These are phyloP conservation scores for Amyloporia xantha DNA, from an alignment of 768 basidiomycete genomes.

Conservation along the genomic window DNA sequence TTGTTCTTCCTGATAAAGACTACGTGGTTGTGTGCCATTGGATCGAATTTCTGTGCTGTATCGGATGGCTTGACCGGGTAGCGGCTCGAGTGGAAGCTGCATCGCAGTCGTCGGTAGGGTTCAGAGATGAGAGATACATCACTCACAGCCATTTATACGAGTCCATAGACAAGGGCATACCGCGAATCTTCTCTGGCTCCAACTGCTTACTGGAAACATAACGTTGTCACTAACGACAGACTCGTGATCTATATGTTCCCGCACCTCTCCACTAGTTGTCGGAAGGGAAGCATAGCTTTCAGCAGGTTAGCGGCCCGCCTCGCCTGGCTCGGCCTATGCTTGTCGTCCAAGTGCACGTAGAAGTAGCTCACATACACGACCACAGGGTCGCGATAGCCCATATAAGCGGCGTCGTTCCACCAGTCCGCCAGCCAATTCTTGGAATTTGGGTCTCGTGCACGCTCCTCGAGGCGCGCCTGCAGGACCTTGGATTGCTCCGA, in stretches of 20 bases:
- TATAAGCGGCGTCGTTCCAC: conserved; percentile 95
- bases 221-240: background rate
- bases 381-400: conserved; percentile 85
- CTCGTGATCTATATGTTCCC: no score
- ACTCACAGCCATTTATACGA: conserved; percentile 92
- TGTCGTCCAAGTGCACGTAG: conserved; percentile 80
- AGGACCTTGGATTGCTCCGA: conserved; percentile 66
- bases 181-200: conserved; percentile 82
- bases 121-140: background rate
- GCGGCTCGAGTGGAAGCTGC: conserved; percentile 86
- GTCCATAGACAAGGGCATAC: conserved; percentile 77
- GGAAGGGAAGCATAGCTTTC: conserved; percentile 81
- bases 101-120: background rate
- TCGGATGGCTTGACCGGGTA: conserved; percentile 82
- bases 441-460: conserved; percentile 53
- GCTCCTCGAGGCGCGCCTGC: conserved; percentile 69
- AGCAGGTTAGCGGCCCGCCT: conserved; percentile 76
- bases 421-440: conserved; percentile 92
- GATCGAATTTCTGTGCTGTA: conserved; percentile 75
- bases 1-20: conserved; percentile 88
- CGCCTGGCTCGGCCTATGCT: conserved; percentile 44
- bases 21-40: conserved; percentile 74
- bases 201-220: conserved; percentile 43
- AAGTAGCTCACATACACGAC: conserved; percentile 94
- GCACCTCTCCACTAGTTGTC: conserved; percentile 76